These are phyloP conservation scores for Cercospora zeina DNA, from an alignment of 2,329 filamentous ascomycete genomes.

Conservation along the genomic window DNA sequence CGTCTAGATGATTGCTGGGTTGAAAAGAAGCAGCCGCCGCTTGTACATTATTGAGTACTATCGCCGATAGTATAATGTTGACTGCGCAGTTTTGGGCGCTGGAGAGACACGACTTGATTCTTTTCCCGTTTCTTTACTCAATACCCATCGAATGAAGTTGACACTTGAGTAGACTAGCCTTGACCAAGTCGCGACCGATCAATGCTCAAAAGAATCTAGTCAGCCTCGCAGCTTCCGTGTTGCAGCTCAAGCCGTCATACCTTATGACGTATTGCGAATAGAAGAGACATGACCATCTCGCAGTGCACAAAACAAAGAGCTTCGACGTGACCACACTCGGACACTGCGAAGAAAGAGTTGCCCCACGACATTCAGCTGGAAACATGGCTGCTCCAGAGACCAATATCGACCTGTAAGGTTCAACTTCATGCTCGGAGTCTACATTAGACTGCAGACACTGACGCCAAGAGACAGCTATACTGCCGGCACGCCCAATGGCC, in stretches of 20 bases:
- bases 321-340: neutral
- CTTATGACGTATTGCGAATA: slow-evolving; percentile 5
- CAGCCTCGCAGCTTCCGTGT: slow-evolving; percentile 10
- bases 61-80: slow-evolving; percentile 13
- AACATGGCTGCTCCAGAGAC: slow-evolving; percentile 13
- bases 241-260: slow-evolving; percentile 14
- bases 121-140: neutral
- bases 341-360: neutral
- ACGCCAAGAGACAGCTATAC: slow-evolving; percentile 29
- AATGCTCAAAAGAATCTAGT: neutral
- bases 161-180: neutral
- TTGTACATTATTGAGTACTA: slow-evolving; percentile 18
- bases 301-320: neutral
- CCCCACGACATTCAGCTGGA: neutral
- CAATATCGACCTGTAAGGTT: slow-evolving; percentile 12
- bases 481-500: slow-evolving; percentile 40
- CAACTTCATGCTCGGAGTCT: too few species aligned
- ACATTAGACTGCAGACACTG: neutral
- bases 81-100: slow-evolving; percentile 13
- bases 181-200: neutral
- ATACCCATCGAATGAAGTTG: neutral
- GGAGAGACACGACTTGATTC: neutral
- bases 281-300: neutral
- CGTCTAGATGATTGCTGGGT: slow-evolving; percentile 14
- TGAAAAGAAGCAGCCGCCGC: slow-evolving; percentile 7